Conservation (phyloP, 2,329 filamentous ascomycete genomes). For the Ophiocordyceps sinensis region DNA sequence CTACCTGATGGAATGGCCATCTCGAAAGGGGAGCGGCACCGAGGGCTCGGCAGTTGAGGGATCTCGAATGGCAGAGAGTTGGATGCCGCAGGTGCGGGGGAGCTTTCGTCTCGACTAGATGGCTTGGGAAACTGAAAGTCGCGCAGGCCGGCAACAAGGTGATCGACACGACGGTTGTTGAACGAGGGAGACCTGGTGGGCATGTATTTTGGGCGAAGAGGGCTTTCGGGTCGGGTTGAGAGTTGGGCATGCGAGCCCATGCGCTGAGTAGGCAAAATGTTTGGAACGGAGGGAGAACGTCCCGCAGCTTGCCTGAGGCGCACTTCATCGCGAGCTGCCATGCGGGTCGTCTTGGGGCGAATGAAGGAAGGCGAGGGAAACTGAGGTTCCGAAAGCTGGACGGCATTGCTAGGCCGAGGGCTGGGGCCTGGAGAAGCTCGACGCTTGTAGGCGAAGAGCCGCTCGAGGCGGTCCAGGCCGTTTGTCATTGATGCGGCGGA, state of each 20-base stretch:
- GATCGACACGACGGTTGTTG: conserved; percentile 7
- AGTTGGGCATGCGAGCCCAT: conserved; percentile 3
- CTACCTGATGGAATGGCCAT: conserved; percentile 7
- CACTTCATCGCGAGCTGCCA: conserved; percentile 40
- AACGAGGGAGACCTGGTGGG: conserved; percentile 12
- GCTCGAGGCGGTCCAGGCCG: conserved; percentile 34
- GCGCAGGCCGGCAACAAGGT: conserved; percentile 14
- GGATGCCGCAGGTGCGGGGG: conserved; percentile 10
- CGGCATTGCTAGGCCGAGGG: conserved; percentile 9
- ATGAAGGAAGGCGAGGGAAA: conserved; percentile 42
- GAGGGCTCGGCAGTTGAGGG: conserved; percentile 12
- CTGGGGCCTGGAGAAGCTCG: conserved; percentile 15
- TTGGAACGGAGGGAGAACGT: conserved; percentile 14
- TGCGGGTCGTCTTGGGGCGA: conserved; percentile 36
- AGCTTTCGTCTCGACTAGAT: conserved; percentile 11
- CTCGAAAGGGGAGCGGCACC: conserved; percentile 11
- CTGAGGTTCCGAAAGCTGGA: conserved; percentile 15
- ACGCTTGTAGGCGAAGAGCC: conserved; percentile 33
- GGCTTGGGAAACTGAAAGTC: conserved; percentile 24
- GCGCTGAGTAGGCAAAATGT: conserved; percentile 4
- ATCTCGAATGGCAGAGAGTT: conserved; percentile 8
- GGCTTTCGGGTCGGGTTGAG: conserved; percentile 4
- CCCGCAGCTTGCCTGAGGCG: conserved; percentile 13
- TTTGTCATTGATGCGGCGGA: conserved; percentile 27
- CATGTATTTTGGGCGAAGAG: conserved; percentile 1